Conservation (phyloP, 1,284 basidiomycete genomes). For the Apiotrichum sp. region DNA sequence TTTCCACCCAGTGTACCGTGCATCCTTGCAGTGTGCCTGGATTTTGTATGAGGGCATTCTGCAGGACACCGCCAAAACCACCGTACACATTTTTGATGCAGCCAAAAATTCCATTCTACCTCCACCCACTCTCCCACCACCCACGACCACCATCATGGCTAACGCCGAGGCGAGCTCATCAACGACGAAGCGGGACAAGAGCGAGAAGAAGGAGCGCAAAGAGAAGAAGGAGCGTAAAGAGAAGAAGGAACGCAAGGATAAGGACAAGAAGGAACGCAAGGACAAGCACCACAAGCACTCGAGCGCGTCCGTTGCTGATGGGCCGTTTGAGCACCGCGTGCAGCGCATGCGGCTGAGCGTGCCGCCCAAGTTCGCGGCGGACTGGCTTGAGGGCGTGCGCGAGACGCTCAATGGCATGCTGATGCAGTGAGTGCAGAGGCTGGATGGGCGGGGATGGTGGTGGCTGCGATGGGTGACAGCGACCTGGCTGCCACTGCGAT, state of each 20-base stretch:
- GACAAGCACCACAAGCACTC: conserved; percentile 2
- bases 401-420: conserved; percentile 89
- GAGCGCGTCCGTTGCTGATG: conserved; percentile 22
- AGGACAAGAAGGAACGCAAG: conserved; percentile 9
- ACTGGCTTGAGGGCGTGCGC: conserved; percentile 64
- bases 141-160: conserved; percentile 8
- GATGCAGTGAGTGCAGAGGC: conserved; percentile 64
- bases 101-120: background rate
- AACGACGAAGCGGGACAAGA: conserved; percentile 8
- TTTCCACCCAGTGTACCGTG: no score
- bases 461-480: no score
- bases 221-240: background rate
- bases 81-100: no score
- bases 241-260: conserved; percentile 4
- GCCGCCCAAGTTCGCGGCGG: conserved; percentile 69
- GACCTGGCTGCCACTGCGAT: no score
- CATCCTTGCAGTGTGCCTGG: no score
- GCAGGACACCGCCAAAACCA: no score
- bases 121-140: background rate
- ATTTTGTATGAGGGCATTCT: no score
- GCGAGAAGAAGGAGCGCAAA: conserved; percentile 17
- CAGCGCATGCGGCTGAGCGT: conserved; percentile 69
- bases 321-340: conserved; percentile 62
- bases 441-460: no score
- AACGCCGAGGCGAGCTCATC: conserved; percentile 27